phyloP scores from a whole-genome alignment of 129 eudicot genomes.

The Smallanthus sonchifolius region DNA sequence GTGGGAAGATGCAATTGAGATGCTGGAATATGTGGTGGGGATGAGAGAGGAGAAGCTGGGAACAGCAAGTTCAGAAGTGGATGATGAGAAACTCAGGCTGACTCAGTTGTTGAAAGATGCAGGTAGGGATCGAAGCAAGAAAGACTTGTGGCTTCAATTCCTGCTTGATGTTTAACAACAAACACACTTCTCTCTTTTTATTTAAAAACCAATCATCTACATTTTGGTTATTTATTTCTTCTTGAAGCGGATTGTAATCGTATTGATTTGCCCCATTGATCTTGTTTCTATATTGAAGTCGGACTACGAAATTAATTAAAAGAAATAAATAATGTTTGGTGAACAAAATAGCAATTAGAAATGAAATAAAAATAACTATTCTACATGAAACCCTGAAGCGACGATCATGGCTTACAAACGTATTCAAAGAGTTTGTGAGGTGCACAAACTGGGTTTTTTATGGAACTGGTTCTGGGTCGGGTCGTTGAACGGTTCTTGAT shows the following conservation, averaged over 20 bases:
- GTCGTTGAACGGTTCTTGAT: too few relatives aligned
- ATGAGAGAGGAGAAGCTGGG: not conserved
- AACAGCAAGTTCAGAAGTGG: not conserved
- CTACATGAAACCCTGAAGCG: too few relatives aligned
- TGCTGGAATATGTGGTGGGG: constrained; percentile 4
- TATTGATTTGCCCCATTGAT: not conserved
- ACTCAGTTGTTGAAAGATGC: not conserved
- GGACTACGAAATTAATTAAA: not conserved
- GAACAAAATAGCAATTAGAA: too few relatives aligned
- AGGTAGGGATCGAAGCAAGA: not conserved
- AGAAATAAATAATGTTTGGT: not conserved
- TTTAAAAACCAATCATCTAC: not conserved
- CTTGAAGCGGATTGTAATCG: not conserved
- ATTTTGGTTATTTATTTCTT: not conserved
- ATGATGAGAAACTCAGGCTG: not conserved
- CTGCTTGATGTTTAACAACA: not conserved
- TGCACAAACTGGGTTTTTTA: too few relatives aligned
- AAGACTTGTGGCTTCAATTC: not conserved
- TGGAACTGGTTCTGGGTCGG: too few relatives aligned
- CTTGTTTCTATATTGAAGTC: not conserved
- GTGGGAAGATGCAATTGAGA: constrained; percentile 1
- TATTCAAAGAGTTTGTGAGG: too few relatives aligned
- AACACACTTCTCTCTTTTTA: not conserved
- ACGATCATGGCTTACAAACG: too few relatives aligned
- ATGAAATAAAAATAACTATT: too few relatives aligned